Evolutionary conservation across 2,329 filamentous ascomycete genomes (phyloP), one percentile per base, ranked within the genome.

Genomic region (Stylonectria norvegica): DNA sequence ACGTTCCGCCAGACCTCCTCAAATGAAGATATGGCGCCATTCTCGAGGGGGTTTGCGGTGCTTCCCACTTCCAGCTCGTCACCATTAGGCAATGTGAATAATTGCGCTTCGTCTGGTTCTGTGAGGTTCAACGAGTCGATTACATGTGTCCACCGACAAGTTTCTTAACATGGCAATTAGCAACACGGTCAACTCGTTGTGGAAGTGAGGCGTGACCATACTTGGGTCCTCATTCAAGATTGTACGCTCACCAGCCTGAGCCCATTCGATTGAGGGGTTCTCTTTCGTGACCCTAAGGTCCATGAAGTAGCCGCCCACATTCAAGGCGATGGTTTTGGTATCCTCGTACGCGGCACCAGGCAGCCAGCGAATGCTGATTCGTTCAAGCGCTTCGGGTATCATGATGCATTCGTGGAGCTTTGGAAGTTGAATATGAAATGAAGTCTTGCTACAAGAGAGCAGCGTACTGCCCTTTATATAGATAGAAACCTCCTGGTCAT

Each of bases 351-450:
- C 49, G 12, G 38, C 25, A 5, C 49, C 43, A 5, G 52, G 52
- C 7, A 54, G 43, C 50, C 50, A 55, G n/a, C 50, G 50, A 10
- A 55, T 28, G 29, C 52, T 54, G 29, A 55, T 48, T 12, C 52
- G 50, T 23, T 56, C 36, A 5, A 57, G 39, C n/a, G 48, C 36
- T 42, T 54, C 44, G n/a, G n/a, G n/a, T n/a, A n/a, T n/a, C n/a
- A n/a, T n/a, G n/a, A n/a, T n/a, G 12, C 41, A 37, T n/a, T n/a
- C n/a, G n/a, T n/a, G n/a, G n/a, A n/a, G n/a, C n/a, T n/a, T n/a
- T n/a, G n/a, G n/a, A n/a, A n/a, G n/a, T n/a, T n/a, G n/a, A n/a
- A n/a, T n/a, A n/a, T n/a, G n/a, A n/a, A n/a, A n/a, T n/a, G n/a
- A n/a, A n/a, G n/a, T n/a, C n/a, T n/a, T n/a, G n/a, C n/a, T n/a